phyloP scores from a whole-genome alignment of 1,284 basidiomycete species.

The Ceratobasidium sp. region DNA sequence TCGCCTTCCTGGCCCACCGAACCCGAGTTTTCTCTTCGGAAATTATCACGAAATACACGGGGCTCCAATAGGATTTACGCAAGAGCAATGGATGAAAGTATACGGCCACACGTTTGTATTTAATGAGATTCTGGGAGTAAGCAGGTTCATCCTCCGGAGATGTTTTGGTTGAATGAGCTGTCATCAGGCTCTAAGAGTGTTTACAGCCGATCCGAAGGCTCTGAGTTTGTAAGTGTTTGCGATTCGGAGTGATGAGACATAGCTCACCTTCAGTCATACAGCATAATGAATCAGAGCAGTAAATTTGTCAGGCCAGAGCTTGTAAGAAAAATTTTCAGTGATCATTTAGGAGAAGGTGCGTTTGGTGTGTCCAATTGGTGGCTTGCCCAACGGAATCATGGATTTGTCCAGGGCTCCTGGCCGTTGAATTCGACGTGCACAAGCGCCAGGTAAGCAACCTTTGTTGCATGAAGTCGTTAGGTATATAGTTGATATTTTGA shows the following conservation, averaged over 20 bases:
- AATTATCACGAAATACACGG: conserved; percentile 58
- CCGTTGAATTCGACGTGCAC: conserved; percentile 38
- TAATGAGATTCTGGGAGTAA: conserved; percentile 42
- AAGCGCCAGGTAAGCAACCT: conserved; percentile 40
- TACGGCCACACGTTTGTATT: conserved; percentile 54
- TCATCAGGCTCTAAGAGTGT: not conserved
- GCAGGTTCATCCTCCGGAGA: not conserved
- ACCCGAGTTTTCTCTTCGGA: conserved; percentile 60
- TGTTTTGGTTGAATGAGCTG: not conserved
- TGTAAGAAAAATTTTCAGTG: not conserved
- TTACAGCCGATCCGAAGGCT: conserved; percentile 13
- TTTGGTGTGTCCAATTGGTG: not conserved
- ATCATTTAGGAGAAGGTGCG: not conserved
- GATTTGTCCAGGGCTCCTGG: conserved; percentile 19
- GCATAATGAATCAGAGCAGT: not conserved
- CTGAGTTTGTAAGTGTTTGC: conserved; percentile 1
- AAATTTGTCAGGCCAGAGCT: not conserved
- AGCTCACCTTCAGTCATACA: not conserved
- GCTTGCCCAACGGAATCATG: not conserved
- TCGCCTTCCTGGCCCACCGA: conserved; percentile 60
- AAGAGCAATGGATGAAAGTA: conserved; percentile 62
- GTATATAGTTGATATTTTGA: conserved; percentile 5
- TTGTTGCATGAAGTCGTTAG: not conserved
- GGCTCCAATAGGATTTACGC: conserved; percentile 53
- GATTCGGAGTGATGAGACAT: not conserved